Evolutionary conservation across 129 eudicot genomes (phyloP), one percentile per base, ranked within the genome.

Genomic region (Gnaphalium uliginosum): DNA sequence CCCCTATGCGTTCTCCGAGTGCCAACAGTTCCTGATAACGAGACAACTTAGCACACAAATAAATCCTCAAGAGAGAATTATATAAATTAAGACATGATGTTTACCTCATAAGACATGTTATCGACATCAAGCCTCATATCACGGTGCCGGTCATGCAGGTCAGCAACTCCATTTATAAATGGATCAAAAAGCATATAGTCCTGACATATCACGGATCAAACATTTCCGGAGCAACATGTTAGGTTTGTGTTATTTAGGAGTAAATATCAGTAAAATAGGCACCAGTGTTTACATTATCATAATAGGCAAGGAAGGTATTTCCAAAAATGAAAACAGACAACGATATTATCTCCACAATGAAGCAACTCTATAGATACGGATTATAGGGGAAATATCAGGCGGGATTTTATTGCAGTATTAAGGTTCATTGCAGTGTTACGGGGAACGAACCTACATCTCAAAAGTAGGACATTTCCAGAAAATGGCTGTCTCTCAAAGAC

Each of bases 101-200:
- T 79, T 82, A 91, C 97, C 96, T 91, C 97, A 67, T 91, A 91
- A 13, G 97, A 91, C 97, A 89, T 91, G 78, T 87, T 87, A 77
- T 91, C 96, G 29, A 91, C 97, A 83, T 91, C 97, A 48, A 91
- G 96, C 82, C 97, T 87, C 97, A 91, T 81, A 69, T 88, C 96
- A 41, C 90, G 83, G 78, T 91, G 97, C 77, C 97, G 84, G 65
- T 91, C 97, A 67, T 86, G 90, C 87, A 91, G 51, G 80, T 85
- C 90, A 30, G 90, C 87, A 81, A 82, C 75, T 59, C 89, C 92
- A 35, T 74, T 83, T 65, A 87, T 79, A 68, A 83, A 78, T 73
- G 95, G 89, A 81, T 88, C 96, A 53, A 83, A 78, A 26, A 89
- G 73, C 87, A 85, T 77, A 75, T 78, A 83, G 81, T 86, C 92